Percentiles rank a stretch among this genome's conserved stretches.
Conservation (phyloP, 768 basidiomycete species). For the Clavaria fumosa region DNA sequence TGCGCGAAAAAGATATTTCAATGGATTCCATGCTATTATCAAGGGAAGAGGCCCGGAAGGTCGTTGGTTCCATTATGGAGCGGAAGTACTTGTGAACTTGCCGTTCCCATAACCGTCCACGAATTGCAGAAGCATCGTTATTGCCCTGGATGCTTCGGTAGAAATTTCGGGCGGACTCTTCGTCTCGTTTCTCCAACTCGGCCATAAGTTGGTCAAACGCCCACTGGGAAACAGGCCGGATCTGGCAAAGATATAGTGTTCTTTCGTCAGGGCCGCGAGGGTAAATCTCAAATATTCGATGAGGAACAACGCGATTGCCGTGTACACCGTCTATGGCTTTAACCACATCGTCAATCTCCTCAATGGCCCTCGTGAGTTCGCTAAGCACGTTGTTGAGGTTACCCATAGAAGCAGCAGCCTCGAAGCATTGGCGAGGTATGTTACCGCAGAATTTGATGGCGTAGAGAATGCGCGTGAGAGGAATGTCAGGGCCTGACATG, state of each 20-base stretch:
- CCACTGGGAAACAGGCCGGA: conserved; percentile 1
- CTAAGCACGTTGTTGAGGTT: background rate
- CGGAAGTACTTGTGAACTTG: conserved; percentile 2
- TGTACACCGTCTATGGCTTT: conserved; percentile 12
- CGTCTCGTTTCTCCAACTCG: conserved; percentile 1
- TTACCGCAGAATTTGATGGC: conserved; percentile 4
- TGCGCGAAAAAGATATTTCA: conserved; percentile 3
- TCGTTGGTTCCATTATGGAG: background rate
- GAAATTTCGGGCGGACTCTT: conserved; percentile 1
- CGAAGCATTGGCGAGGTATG: conserved; percentile 7
- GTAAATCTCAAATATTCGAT: conserved; percentile 2
- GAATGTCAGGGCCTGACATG: background rate
- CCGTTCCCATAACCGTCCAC: conserved; percentile 1
- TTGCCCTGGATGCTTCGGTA: conserved; percentile 2
- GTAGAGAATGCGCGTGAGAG: conserved; percentile 6
- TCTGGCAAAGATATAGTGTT: background rate
- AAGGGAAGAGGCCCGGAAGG: background rate
- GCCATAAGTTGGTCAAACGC: background rate
- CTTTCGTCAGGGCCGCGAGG: background rate
- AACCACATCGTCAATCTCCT: background rate
- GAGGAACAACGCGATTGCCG: background rate
- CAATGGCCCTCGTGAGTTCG: background rate
- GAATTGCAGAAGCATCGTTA: background rate
- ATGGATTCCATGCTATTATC: conserved; percentile 1
- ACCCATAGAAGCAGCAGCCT: background rate